Base-by-base conservation (phyloP, 805 yeast species). In the Zygosaccharomyces siamensis region DNA sequence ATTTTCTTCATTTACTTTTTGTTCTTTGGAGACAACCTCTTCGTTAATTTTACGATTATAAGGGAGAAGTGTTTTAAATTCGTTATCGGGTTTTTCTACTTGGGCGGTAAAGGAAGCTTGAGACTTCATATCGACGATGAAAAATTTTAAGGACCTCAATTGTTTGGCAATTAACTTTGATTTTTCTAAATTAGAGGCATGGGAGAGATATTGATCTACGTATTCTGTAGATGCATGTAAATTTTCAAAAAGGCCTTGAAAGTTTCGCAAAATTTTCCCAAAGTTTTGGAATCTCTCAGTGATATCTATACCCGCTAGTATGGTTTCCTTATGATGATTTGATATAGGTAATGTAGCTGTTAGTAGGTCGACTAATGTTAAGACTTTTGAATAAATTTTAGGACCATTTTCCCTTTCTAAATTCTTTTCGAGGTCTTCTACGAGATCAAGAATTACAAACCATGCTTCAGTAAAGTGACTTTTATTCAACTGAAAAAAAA, bases 111-210 rank as follows among this genome's bases (percentile, higher is more conserved):
- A 23, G 16, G 33, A 23, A n/a, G 37, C 45, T 23, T 57, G 59
- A 26, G 66, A 62, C 35, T 75, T 71, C 57, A 79, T 66, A 8
- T 75, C 71, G 48, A 78, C 82, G 49, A 79, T 66, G 14, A 77
- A 72, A 31, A 70, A 55, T 46, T 80, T 70, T 41, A 80, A 72
- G 2, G 81, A 72, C 53, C 75, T 76, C 52, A 80, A 62, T 53
- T 80, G 84, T 53, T 71, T 76, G 7, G 83, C 79, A 35, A 79
- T 79, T 26, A 80, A 72, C 50, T 67, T 74, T 2, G 83, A 78
- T 52, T 75, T 78, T 55, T 79, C 83, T 26, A 71, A 57, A 47
- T 75, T 74, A 0, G 80, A 63, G 2, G 83, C 79, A 43, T 74
- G 74, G n/a, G 71, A 65, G 54, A 72, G 70, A 53, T 75, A 78